Base-by-base conservation (phyloP, 192 early-diverging fungal genomes). In the Pilobolus umbonatus region DNA sequence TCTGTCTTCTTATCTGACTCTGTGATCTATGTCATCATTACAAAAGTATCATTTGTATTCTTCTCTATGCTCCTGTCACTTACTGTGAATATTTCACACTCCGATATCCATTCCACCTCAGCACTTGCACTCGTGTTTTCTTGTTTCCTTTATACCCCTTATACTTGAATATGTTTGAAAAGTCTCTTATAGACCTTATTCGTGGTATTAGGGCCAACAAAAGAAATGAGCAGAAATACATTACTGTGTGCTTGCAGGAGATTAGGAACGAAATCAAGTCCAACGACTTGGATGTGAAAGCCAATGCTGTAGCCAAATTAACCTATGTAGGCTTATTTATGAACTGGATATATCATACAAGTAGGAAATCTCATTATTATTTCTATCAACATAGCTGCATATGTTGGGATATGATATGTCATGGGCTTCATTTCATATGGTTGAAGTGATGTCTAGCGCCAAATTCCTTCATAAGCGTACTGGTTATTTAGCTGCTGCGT, bases 351-450 rank as follows among this genome's bases (percentile, higher is more conserved):
- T 29, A 30, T 3, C 1, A 19, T 21, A 31, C 19, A 45, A 10
- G n/a, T 36, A 7, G 11, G 45, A 11, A 48, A 25, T 31, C 36
- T 65, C 60, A 38, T 31, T 17, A 46, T 25, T 64, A 36, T 32
- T 42, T 30, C 10, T 11, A 34, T 52, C 30, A 58, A 21, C 2
- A 40, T 77, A 95, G 80, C 82, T 99, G 36, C 92, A 96, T 80
- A 97, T 95, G 92, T 80, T 94, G 21, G 96, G 97, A 7, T 99
- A 95, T 69, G 93, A 95, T 70, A 94, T 95, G 89, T 85, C 84
- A 19, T 99, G 95, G 94, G 94, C 94, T 1, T 87, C 87, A 3
- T 99, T 99, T 66, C 91, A 96, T 72, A 85, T 97, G 0, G 86
- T 99, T 28, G 92, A 99, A 61, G 92, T 96, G 25, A 97, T 99